Evolutionary conservation across 148 eudicot species (phyloP), one percentile per base, ranked within the genome.

Genomic region (Chenopodium suecicum): DNA sequence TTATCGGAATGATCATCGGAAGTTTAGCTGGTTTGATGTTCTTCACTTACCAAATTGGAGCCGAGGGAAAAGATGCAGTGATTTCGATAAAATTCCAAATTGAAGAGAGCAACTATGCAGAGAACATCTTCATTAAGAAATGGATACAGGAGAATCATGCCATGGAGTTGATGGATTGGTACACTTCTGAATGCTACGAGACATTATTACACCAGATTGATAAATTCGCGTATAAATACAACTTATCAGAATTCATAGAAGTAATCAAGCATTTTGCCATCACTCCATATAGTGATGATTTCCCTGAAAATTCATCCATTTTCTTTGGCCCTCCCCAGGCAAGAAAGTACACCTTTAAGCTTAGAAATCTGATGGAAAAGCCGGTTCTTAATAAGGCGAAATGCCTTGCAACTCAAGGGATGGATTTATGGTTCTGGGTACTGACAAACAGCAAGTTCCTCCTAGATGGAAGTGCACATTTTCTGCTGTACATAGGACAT

Each of bases 61-160:
- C 90, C 2, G 95, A 94, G 81, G 98, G 94, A 14, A 94, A 91
- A 78, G 95, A 90, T 69, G 95, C 91, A 0, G 90, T 94, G 4
- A 72, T 87, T n/a, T 89, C 95, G 16, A 64, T 94, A 25, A 92
- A 92, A 80, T 85, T 89, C 50, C 91, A 91, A 50, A 87, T 90
- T 6, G 88, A 92, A 74, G 82, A 89, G 71, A 92, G 85, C 73
- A 89, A 94, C 84, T 90, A 89, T 41, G 88, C 92, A 2, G 93
- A 92, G 84, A 89, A 85, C 60, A 86, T 90, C 22, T 92, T 89
- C 9, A 78, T 91, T 14, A 91, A 87, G 86, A 71, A 87, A 81
- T 93, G 97, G 97, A 85, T 93, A 88, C 90, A 90, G 74, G 93
- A 90, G 68, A 91, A 92, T 78, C 90, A 90, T 82, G 88, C 90